These are phyloP conservation scores for Colletotrichum tropicale DNA, from an alignment of 2,329 filamentous ascomycete genomes.

Conservation along the genomic window DNA sequence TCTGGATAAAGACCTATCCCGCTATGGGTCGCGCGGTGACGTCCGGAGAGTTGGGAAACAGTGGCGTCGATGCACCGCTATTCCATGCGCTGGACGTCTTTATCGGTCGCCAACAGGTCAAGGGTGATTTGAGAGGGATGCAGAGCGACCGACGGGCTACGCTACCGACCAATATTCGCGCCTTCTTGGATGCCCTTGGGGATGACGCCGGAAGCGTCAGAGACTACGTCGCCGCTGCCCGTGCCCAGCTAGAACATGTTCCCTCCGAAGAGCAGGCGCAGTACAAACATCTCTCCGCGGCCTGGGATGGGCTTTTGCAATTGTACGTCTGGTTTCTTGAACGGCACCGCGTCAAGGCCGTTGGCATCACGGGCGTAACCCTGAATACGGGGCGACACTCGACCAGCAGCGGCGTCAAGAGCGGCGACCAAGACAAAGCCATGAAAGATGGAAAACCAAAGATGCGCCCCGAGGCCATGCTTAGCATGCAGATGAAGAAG, in stretches of 20 bases:
- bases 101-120: not conserved
- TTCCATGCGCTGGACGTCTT: conserved; percentile 15
- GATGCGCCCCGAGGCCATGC: conserved; percentile 12
- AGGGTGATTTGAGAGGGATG: conserved; percentile 10
- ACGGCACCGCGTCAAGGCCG: conserved; percentile 11
- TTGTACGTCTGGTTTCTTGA: conserved; percentile 18
- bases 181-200: conserved; percentile 6
- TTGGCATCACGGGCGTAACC: conserved; percentile 10
- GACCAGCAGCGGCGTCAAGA: conserved; percentile 15
- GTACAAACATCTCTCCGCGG: not conserved
- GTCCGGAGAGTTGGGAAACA: conserved; percentile 11
- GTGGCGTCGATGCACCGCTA: conserved; percentile 8
- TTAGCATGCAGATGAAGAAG: conserved; percentile 19
- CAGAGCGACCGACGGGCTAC: conserved; percentile 7
- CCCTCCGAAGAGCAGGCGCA: not conserved
- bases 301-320: conserved; percentile 12
- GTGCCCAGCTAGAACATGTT: not conserved
- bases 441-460: not conserved
- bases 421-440: not conserved
- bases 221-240: not conserved
- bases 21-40: conserved; percentile 10
- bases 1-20: conserved; percentile 19
- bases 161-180: conserved; percentile 8
- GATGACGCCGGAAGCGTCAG: not conserved
- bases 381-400: conserved; percentile 9